Evolutionary conservation across 768 basidiomycete species (phyloP), one percentile per base, ranked within the genome.

Genomic region (Leccinum incarnatum): DNA sequence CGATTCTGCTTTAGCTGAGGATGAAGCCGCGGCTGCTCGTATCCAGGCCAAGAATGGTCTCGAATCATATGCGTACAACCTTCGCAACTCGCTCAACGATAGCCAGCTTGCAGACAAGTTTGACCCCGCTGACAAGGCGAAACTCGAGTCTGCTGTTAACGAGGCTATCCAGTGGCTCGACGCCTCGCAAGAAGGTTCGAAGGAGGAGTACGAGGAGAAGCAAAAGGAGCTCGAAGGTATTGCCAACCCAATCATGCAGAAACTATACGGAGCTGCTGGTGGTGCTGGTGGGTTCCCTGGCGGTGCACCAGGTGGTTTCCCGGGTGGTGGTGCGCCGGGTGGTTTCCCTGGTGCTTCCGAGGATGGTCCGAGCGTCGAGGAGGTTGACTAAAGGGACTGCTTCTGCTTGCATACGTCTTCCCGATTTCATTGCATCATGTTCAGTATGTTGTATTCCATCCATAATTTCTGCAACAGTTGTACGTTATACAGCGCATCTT

Each of bases 31-130:
- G 42, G 87, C 91, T 59, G 78, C 87, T 53, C 91, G 93, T 57
- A 93, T 95, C 73, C 69, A 81, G 40, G 68, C 94, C 66, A 96
- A 96, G 88, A 98, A 98, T 77, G 85, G 79, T 48, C 84, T 98
- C 69, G 95, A 98, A 77, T 93, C 93, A 0, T 98, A 95, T 73
- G 74, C 94, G 6, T 98, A 96, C 85, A 95, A 94, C 78, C 87
- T 98, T 57, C 90, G 93, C 65, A 92, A 95, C 80, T 89, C 93
- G 21, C 74, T 96, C 58, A 82, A 72, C 58, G 92, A 94, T 72
- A 91, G 93, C 72, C 88, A 93, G 74, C 84, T 96, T 56, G 83
- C 90, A 46, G 83, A 80, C 81, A 96, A 95, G 77, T 90, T 97
- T 72, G 91, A 96, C 1, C 65, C 89, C 12, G 85, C 80, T 17